Evolutionary conservation across 2,329 filamentous ascomycete species (phyloP).

Genomic region (Teratosphaeria nubilosa): DNA sequence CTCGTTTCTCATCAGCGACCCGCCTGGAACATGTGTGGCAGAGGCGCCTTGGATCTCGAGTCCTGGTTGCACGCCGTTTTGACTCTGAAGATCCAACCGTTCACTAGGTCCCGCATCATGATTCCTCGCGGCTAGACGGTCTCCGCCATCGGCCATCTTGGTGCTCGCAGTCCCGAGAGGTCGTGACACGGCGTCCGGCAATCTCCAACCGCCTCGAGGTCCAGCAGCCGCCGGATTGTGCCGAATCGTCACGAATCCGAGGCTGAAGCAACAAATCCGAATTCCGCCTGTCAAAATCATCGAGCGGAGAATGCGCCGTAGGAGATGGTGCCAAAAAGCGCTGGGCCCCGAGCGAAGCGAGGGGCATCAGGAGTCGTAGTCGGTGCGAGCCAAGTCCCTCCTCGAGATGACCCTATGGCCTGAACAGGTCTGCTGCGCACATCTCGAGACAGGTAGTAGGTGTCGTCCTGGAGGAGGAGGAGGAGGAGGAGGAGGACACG

Average conservation of each 20-base stretch:
- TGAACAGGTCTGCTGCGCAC: too few relatives aligned
- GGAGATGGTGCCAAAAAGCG: not conserved
- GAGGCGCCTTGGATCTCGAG: not conserved
- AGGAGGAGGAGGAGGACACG: not conserved
- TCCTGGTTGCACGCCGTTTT: not conserved
- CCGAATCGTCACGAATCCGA: not conserved
- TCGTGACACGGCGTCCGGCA: not conserved
- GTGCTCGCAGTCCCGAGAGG: not conserved
- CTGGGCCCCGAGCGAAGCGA: too few relatives aligned
- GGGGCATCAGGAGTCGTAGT: too few relatives aligned
- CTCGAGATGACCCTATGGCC: too few relatives aligned
- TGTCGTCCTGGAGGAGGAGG: not conserved
- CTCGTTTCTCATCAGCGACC: not conserved
- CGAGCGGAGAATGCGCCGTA: not conserved
- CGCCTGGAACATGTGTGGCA: not conserved
- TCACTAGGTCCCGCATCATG: not conserved
- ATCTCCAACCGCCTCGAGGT: not conserved
- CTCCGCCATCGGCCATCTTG: not conserved
- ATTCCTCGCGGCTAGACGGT: not conserved
- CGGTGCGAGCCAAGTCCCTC: not conserved
- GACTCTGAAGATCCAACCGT: not conserved
- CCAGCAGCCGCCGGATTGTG: not conserved
- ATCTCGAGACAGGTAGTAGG: not conserved
- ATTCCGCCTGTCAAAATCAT: not conserved
- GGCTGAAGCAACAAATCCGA: not conserved